phyloP scores from a whole-genome alignment of 2,329 filamentous ascomycete genomes.

The Venturia carpophila region DNA sequence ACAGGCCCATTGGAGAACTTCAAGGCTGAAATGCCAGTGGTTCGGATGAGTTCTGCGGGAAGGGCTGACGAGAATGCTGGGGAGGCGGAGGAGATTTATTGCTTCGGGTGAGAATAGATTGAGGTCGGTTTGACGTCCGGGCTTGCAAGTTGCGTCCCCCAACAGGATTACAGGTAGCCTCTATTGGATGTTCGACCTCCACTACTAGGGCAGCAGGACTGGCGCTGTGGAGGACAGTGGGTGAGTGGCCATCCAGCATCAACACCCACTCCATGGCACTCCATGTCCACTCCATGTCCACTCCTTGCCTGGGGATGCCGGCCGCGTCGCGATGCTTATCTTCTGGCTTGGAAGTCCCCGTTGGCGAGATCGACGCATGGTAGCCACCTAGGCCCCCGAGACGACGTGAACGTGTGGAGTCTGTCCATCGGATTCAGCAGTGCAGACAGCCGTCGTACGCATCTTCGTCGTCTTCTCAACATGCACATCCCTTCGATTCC shows the following conservation, averaged over 20 bases:
- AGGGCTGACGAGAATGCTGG: background rate
- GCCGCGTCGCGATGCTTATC: background rate
- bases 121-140: background rate
- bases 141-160: background rate
- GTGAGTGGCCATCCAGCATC: background rate
- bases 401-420: background rate
- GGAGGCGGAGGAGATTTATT: background rate
- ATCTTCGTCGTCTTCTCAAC: background rate
- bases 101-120: background rate
- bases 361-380: background rate
- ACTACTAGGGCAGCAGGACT: background rate
- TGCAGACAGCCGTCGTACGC: background rate
- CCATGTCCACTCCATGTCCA: too few relatives aligned
- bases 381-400: background rate
- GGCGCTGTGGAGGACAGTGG: too few relatives aligned
- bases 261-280: background rate
- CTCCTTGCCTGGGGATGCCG: background rate
- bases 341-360: background rate
- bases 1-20: background rate
- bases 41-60: background rate
- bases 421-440: too few relatives aligned
- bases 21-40: background rate
- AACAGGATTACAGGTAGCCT: background rate
- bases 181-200: background rate
- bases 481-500: background rate